A percentile compares a stretch with the other conserved stretches of the same genome.
Conservation (phyloP, 2,329 filamentous ascomycete genomes). For the Dactylellina parvicollis region DNA sequence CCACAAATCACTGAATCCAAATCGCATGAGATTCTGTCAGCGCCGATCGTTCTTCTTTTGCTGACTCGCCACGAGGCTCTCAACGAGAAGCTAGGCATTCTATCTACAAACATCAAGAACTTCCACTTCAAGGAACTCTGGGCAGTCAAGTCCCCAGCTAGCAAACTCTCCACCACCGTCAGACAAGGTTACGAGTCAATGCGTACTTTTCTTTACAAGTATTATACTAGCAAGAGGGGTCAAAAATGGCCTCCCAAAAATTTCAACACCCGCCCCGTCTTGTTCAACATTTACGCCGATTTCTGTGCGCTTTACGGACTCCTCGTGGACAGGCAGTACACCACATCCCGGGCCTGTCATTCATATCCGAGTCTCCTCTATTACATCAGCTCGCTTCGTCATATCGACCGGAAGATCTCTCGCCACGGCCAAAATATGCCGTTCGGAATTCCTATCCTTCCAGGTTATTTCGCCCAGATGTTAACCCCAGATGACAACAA, state of each 20-base stretch:
- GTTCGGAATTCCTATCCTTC: slow-evolving; percentile 31
- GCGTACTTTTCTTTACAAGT: slow-evolving; percentile 40
- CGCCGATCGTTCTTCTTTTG: slow-evolving; percentile 1
- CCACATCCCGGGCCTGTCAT: neutral
- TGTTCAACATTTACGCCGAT: slow-evolving; percentile 22
- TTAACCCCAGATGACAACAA: neutral
- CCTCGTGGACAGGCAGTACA: slow-evolving; percentile 29
- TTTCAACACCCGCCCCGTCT: slow-evolving; percentile 11
- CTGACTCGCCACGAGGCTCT: neutral
- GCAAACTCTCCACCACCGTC: slow-evolving; percentile 15
- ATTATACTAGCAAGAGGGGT: slow-evolving; percentile 16
- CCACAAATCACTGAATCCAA: slow-evolving; percentile 21
- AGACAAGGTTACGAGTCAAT: slow-evolving; percentile 31
- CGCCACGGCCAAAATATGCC: slow-evolving; percentile 3
- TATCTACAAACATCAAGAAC: slow-evolving; percentile 14
- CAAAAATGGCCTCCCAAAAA: slow-evolving; percentile 41
- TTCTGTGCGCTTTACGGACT: slow-evolving; percentile 30
- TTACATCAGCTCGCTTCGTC: slow-evolving; percentile 2
- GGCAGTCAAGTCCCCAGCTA: slow-evolving; percentile 19
- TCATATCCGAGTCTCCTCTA: slow-evolving; percentile 18
- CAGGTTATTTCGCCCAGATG: slow-evolving; percentile 11
- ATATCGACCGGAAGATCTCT: slow-evolving; percentile 12
- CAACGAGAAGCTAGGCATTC: neutral
- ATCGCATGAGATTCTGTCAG: slow-evolving; percentile 19
- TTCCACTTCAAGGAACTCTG: slow-evolving; percentile 37